Conservation (phyloP, 805 yeast species). For the Kregervanrija pseudodelftensis region DNA sequence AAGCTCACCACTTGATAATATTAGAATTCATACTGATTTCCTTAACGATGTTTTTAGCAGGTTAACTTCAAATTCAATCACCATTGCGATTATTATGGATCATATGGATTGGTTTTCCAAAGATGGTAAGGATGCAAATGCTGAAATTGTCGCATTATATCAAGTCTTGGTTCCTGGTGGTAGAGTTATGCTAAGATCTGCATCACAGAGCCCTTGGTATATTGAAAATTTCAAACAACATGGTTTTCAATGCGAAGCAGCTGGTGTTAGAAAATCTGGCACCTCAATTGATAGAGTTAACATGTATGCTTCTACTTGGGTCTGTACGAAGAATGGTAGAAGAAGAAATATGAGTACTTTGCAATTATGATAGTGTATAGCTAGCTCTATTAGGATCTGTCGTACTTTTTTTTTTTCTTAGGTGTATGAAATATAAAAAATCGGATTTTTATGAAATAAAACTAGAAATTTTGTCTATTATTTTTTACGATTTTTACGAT, state of each 20-base stretch:
- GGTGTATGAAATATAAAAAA: too few species aligned
- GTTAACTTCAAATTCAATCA: conserved; percentile 51
- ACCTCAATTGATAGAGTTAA: conserved; percentile 70
- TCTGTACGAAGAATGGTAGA: conserved; percentile 48
- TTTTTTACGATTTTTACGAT: too few species aligned
- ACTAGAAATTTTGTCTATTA: too few species aligned
- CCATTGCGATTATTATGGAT: conserved; percentile 81
- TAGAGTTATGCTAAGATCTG: conserved; percentile 69
- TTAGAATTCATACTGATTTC: conserved; percentile 74
- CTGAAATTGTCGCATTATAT: conserved; percentile 59
- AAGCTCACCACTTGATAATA: conserved; percentile 53
- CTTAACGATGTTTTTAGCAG: conserved; percentile 69
- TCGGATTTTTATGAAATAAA: too few species aligned
- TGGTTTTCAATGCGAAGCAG: conserved; percentile 66
- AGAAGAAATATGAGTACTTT: conserved; percentile 48
- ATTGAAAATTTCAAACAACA: conserved; percentile 55
- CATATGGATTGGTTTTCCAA: conserved; percentile 91
- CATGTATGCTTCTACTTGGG: conserved; percentile 89
- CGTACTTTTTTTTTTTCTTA: too few species aligned
- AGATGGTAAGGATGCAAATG: conserved; percentile 50
- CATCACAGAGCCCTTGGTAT: conserved; percentile 73
- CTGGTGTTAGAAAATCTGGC: conserved; percentile 58
- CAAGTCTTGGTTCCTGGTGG: conserved; percentile 62
- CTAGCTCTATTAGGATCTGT: background rate
- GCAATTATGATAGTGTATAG: conserved; percentile 13